Evolutionary conservation across 1,284 basidiomycete species (phyloP), one percentile per base, ranked within the genome.

Genomic region (Caloboletus inedulis): DNA sequence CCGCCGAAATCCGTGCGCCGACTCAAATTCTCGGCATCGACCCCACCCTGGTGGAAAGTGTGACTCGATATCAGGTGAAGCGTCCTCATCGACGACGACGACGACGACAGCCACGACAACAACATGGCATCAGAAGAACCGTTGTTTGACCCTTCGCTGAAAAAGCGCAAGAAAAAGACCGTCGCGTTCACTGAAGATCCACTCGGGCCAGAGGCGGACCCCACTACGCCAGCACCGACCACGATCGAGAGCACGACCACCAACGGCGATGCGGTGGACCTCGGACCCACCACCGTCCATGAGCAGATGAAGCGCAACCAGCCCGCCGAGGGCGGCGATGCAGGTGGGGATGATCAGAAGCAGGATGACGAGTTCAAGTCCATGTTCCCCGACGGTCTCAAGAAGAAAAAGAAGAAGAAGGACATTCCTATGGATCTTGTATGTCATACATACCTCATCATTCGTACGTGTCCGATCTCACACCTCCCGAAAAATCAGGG

Each of bases 401-500:
- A 93, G 80, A 94, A 94, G 79, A 94, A 93, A 73, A 93, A 91
- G 74, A 91, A 91, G 77, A 91, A 93, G 78, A 91, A 91, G 71
- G 89, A 91, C 55, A 87, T 93, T 51, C 88, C 87, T 5, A 78
- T 91, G 66, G 91, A 94, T 68, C 74, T 92, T 51, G 91, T 90
- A 68, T 61, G 85, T 76, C 31, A 23, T 40, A 7, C 1, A 3
- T 23, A 8, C 1, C 31, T 29, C 41, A 21, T 34, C 33, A 16
- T 18, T 10, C 42, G 25, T 45, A 25, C 27, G 23, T 43, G 31
- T 44, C 51, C 51, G 43, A 54, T 55, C 51, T 55, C 12, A 57
- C 44, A 34, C 46, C 30, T 52, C 4, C 23, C 23, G 35, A 16
- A 43, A 45, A 13, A 55, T 51, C 59, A 85, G 84, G 80, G 75